phyloP scores from a whole-genome alignment of 805 yeast species.

The Schwanniomyces sp. region DNA sequence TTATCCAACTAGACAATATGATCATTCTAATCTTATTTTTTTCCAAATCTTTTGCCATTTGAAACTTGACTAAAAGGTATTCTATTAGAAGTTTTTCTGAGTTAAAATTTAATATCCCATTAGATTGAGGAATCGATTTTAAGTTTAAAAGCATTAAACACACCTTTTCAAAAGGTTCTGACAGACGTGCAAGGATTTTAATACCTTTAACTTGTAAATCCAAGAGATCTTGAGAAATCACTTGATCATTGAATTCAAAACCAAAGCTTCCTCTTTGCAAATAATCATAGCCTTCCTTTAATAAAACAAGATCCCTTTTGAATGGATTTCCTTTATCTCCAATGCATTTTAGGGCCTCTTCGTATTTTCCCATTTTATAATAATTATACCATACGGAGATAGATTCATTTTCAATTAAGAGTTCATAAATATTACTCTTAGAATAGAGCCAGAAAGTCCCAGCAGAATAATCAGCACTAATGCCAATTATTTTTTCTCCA shows the following conservation, averaged over 20 bases:
- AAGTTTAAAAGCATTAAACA: constrained; percentile 49
- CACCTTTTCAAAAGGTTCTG: constrained; percentile 67
- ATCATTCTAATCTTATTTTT: constrained; percentile 33
- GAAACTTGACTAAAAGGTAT: constrained; percentile 32
- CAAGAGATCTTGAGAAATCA: constrained; percentile 12
- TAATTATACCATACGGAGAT: constrained; percentile 68
- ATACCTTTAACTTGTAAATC: constrained; percentile 42
- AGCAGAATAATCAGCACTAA: constrained; percentile 26
- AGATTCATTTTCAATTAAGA: constrained; percentile 67
- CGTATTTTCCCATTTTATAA: constrained; percentile 48
- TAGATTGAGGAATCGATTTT: constrained; percentile 4
- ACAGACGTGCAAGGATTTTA: constrained; percentile 54
- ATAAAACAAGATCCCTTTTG: constrained; percentile 29
- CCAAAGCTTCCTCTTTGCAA: constrained; percentile 36
- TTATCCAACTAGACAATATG: constrained; percentile 64
- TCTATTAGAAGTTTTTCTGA: constrained; percentile 30
- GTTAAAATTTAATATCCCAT: not conserved
- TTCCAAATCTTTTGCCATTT: constrained; percentile 19
- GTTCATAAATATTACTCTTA: constrained; percentile 60
- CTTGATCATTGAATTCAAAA: constrained; percentile 16
- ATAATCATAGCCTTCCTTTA: constrained; percentile 39
- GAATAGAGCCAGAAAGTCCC: constrained; percentile 80
- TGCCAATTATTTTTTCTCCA: constrained; percentile 19
- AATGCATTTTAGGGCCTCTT: constrained; percentile 56
- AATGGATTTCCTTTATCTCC: constrained; percentile 13